Evolutionary conservation across 495 filamentous ascomycete genomes (phyloP).

Genomic region (Penicillium dipodomyicola): DNA sequence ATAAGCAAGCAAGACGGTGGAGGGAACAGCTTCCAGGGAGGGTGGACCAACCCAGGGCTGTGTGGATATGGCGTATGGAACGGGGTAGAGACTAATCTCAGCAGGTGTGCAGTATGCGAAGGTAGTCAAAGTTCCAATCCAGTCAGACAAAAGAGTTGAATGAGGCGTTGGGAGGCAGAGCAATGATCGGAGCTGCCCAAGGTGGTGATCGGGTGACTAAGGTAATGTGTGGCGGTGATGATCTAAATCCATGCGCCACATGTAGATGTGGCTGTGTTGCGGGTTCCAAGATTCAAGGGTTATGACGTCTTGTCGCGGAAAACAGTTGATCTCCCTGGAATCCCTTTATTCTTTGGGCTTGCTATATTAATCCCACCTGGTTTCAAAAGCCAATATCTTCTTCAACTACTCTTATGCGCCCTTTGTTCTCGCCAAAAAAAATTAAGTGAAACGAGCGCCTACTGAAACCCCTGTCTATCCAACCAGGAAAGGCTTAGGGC

Average conservation of each 20-base stretch:
- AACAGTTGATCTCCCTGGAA: constrained; percentile 7
- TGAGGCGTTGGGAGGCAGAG: constrained; percentile 15
- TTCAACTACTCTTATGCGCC: background rate
- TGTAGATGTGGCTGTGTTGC: constrained; percentile 8
- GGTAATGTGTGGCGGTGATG: constrained; percentile 15
- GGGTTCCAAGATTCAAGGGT: constrained; percentile 15
- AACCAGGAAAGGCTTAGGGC: constrained; percentile 11
- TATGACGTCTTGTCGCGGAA: constrained; percentile 16
- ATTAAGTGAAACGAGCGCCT: constrained; percentile 14
- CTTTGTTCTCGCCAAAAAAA: background rate
- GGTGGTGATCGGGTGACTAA: constrained; percentile 26
- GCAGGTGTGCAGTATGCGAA: background rate
- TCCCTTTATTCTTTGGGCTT: background rate
- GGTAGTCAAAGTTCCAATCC: background rate
- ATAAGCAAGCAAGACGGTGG: constrained; percentile 24
- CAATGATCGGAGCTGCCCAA: constrained; percentile 15
- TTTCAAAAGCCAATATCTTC: background rate
- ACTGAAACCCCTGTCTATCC: constrained; percentile 16
- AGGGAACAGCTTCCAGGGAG: constrained; percentile 32
- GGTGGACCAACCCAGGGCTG: constrained; percentile 32
- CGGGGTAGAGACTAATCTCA: background rate
- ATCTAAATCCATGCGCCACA: constrained; percentile 6
- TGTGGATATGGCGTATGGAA: constrained; percentile 10
- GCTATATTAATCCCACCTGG: constrained; percentile 12
- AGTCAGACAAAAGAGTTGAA: constrained; percentile 7